Evolutionary conservation across 805 yeast species (phyloP), one percentile per base, ranked within the genome.

Genomic region (Sungouiozyma ichnusensis): DNA sequence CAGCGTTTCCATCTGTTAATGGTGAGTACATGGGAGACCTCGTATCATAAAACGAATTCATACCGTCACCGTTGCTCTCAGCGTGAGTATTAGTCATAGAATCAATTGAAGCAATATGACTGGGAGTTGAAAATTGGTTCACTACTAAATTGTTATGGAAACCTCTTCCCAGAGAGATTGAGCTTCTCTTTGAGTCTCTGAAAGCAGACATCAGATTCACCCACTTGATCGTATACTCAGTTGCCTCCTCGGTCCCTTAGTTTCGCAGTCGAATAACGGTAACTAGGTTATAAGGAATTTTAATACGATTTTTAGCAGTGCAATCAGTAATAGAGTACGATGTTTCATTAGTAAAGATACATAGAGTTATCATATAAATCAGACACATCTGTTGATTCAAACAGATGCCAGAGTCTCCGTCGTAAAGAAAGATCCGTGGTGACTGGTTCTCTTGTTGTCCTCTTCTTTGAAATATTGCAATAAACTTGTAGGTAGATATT

Each of bases 11-110:
- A 11, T 11, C 11, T 24, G 54, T 56, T 36, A 57, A 40, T 3
- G 62, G 60, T 7, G 62, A 57, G 43, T 55, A 57, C 58, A 55
- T 52, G 11, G 60, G 59, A 4, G 60, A 55, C 24, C 57, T 44
- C 13, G 47, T 35, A 29, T 35, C 9, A 33, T 39, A 34, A 35
- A 20, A 37, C 27, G 40, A 2, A 20, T 20, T 36, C 37, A 33
- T 38, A 33, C 40, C 44, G 13, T 39, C 37, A 31, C 34, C 40
- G 33, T 36, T 34, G 33, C 20, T 38, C 20, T 11, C 29, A 24
- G 29, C 11, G 29, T 24, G 29, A 24, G 9, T 24, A n/a, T 11
- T 24, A 24, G 6, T 24, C 29, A 24, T 24, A 24, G 29, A 24
- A 11, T 24, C 29, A 24, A 24, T 24, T 7, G 29, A 24, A 11